Percentiles rank a stretch among this genome's conserved stretches.
These are phyloP conservation scores for Aspergillus novofumigatus DNA, from an alignment of 2,329 filamentous ascomycete species.

Conservation along the genomic window DNA sequence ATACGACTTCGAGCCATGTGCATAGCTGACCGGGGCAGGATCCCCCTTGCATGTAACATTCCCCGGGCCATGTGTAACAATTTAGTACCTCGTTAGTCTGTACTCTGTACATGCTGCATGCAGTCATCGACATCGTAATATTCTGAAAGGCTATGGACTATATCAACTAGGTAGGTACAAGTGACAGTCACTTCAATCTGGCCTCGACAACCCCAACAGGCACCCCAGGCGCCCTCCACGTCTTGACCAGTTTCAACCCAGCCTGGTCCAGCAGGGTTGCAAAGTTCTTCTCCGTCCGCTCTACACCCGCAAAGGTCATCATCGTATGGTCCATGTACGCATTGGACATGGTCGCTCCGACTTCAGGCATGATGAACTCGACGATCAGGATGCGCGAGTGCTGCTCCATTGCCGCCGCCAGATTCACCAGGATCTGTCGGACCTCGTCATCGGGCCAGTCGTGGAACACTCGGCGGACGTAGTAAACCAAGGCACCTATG, in stretches of 20 bases:
- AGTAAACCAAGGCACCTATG: conserved; percentile 25
- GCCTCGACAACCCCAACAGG: conserved; percentile 21
- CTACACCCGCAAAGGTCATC: conserved; percentile 24
- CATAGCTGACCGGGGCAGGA: background rate
- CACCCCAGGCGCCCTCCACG: conserved; percentile 16
- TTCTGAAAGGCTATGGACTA: too few species aligned
- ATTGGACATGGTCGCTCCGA: conserved; percentile 12
- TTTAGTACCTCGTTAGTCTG: background rate
- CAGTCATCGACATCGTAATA: background rate
- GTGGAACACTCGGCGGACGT: conserved; percentile 29
- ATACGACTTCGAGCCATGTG: background rate
- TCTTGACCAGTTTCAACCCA: conserved; percentile 20
- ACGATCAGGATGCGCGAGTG: conserved; percentile 20
- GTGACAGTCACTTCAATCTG: conserved; percentile 10
- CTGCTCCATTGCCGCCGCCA: conserved; percentile 20
- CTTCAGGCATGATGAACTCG: conserved; percentile 24
- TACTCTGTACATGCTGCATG: background rate
- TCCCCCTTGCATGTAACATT: background rate
- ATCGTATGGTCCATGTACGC: conserved; percentile 23
- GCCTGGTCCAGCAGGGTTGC: conserved; percentile 19
- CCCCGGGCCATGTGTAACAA: background rate
- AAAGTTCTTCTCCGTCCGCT: conserved; percentile 24
- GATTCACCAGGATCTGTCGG: conserved; percentile 16
- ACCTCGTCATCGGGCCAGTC: conserved; percentile 22
- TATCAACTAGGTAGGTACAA: too few species aligned